These are phyloP conservation scores for Claviceps fusiformis DNA, from an alignment of 2,329 filamentous ascomycete species.

Conservation along the genomic window DNA sequence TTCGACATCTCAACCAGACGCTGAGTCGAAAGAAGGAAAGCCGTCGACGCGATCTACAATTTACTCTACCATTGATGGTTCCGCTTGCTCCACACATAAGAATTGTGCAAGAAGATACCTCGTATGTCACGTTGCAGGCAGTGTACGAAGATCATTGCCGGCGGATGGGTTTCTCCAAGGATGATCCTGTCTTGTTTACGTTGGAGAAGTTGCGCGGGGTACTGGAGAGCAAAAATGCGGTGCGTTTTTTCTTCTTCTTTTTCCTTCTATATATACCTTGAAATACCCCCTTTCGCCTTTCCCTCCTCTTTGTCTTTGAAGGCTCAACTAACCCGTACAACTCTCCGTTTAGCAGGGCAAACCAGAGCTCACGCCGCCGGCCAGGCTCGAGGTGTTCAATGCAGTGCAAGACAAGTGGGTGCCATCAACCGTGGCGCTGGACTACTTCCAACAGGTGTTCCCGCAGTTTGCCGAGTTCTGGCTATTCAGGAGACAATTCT, in stretches of 20 bases:
- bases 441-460: slow-evolving; percentile 83
- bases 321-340: not conserved
- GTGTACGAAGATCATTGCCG: slow-evolving; percentile 96
- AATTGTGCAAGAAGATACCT: slow-evolving; percentile 88
- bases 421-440: slow-evolving; percentile 63
- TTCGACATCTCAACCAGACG: slow-evolving; percentile 92
- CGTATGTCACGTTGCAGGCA: slow-evolving; percentile 85
- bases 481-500: slow-evolving; percentile 95
- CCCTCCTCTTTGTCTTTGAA: no score
- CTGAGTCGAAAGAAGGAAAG: slow-evolving; percentile 90
- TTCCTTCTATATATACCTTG: no score
- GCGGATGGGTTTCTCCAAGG: slow-evolving; percentile 74
- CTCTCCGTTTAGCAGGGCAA: slow-evolving; percentile 36
- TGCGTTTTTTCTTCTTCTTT: slow-evolving; percentile 23
- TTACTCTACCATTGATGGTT: slow-evolving; percentile 91
- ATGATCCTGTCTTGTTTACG: slow-evolving; percentile 86
- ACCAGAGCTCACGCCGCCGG: slow-evolving; percentile 54
- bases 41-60: slow-evolving; percentile 82
- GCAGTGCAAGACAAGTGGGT: slow-evolving; percentile 93
- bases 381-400: slow-evolving; percentile 81
- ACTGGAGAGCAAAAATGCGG: slow-evolving; percentile 50
- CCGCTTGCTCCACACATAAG: slow-evolving; percentile 89
- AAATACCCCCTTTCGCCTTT: no score
- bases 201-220: slow-evolving; percentile 85
- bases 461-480: slow-evolving; percentile 89